These are phyloP conservation scores for Vitis hybrid DNA, from an alignment of 177 flowering plant species.

Conservation along the genomic window DNA sequence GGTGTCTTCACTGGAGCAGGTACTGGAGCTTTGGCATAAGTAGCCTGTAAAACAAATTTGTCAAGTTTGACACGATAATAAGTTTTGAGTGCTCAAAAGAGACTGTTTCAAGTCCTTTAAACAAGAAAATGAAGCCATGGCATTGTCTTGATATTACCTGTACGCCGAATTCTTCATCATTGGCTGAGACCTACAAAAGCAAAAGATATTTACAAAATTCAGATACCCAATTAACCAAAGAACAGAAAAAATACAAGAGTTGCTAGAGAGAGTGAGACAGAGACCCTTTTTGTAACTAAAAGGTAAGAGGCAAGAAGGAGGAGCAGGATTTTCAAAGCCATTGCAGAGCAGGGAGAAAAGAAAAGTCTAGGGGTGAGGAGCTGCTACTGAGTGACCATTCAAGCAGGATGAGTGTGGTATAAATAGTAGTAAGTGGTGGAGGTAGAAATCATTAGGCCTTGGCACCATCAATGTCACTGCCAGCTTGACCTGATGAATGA, in stretches of 20 bases:
- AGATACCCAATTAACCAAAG: not conserved
- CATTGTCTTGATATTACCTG: conserved; percentile 4
- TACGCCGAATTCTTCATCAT: not conserved
- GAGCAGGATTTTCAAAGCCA: conserved; percentile 21
- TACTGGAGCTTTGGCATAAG: conserved; percentile 8
- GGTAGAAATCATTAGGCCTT: not conserved
- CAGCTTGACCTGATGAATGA: conserved; percentile 3
- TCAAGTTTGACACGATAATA: not conserved
- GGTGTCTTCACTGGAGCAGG: conserved; percentile 10
- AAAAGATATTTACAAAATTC: not conserved
- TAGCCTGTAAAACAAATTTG: not conserved
- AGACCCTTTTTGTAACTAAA: conserved; percentile 12
- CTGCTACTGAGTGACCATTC: not conserved
- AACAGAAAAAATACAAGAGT: not conserved
- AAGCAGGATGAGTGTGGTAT: not conserved
- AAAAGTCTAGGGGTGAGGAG: not conserved
- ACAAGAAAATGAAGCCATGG: not conserved
- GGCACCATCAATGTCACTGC: not conserved
- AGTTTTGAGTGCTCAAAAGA: not conserved
- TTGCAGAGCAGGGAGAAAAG: not conserved
- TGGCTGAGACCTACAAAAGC: conserved; percentile 3
- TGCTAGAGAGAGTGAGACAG: conserved; percentile 1
- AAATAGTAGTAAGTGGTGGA: not conserved
- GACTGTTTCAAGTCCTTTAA: not conserved
- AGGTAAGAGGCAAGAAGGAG: conserved; percentile 22